phyloP scores from a whole-genome alignment of 2,329 filamentous ascomycete genomes.

The Ascomycota sp. region DNA sequence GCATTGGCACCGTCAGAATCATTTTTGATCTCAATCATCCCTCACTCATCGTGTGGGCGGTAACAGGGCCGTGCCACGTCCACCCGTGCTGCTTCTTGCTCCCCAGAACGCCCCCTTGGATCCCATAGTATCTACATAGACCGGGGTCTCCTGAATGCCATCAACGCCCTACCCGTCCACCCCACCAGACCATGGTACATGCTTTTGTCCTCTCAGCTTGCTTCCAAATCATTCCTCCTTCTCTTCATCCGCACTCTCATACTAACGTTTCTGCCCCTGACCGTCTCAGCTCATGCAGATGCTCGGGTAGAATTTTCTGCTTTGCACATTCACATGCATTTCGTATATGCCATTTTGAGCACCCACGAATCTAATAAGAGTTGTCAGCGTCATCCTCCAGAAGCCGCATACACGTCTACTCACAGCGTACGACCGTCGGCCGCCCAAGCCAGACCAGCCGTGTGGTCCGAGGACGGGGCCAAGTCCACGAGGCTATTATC shows the following conservation, averaged over 20 bases:
- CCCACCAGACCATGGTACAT: too few species aligned
- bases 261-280: not conserved
- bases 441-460: constrained; percentile 41
- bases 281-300: constrained; percentile 25
- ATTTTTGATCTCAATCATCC: too few species aligned
- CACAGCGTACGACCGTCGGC: constrained; percentile 38
- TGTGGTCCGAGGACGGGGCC: constrained; percentile 31
- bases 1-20: too few species aligned
- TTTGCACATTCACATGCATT: constrained; percentile 43
- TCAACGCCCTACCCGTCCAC: too few species aligned
- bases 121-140: too few species aligned
- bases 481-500: constrained; percentile 22
- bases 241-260: not conserved
- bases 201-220: too few species aligned
- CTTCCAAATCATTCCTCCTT: too few species aligned
- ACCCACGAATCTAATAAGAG: constrained; percentile 30
- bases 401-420: constrained; percentile 12
- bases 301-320: constrained; percentile 37
- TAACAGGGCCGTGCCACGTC: too few species aligned
- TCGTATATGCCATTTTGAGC: constrained; percentile 60
- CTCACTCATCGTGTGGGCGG: too few species aligned
- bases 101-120: too few species aligned
- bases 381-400: not conserved
- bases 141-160: too few species aligned
- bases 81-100: too few species aligned